Evolutionary conservation across 2,329 filamentous ascomycete genomes (phyloP).

Genomic region (Plectosphaerella cucumerina): DNA sequence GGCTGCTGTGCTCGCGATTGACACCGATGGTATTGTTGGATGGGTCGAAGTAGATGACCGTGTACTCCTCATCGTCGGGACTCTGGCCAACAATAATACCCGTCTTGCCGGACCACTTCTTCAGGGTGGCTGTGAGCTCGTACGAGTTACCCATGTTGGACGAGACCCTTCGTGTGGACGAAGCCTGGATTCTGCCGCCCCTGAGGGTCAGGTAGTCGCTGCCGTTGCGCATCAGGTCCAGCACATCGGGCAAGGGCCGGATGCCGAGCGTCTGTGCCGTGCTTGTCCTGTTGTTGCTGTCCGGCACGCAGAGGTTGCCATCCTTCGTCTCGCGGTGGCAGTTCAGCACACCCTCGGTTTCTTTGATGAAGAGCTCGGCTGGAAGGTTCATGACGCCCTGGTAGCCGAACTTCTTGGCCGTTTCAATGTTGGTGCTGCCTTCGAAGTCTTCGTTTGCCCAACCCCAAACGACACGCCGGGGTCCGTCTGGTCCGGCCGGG

Average conservation of each 20-base stretch:
- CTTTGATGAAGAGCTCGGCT: constrained; percentile 12
- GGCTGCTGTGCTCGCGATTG: constrained; percentile 10
- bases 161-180: not conserved
- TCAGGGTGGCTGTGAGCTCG: constrained; percentile 12
- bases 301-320: constrained; percentile 9
- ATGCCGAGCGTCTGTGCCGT: constrained; percentile 13
- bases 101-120: constrained; percentile 2
- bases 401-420: constrained; percentile 10
- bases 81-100: constrained; percentile 12
- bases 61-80: constrained; percentile 10
- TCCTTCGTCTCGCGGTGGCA: constrained; percentile 8
- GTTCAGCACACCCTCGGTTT: constrained; percentile 10
- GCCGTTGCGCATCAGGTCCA: constrained; percentile 10
- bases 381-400: constrained; percentile 11
- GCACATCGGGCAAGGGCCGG: constrained; percentile 8
- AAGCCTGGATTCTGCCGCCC: constrained; percentile 5
- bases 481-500: constrained; percentile 3
- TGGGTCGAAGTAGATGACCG: constrained; percentile 10
- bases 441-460: constrained; percentile 12
- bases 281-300: not conserved
- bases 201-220: constrained; percentile 4
- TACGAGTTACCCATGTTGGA: constrained; percentile 9
- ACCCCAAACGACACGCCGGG: constrained; percentile 11
- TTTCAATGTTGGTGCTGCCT: constrained; percentile 2
- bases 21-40: constrained; percentile 6